Percentiles rank a stretch among this genome's conserved stretches.
phyloP scores from a whole-genome alignment of 805 yeast species.

The Metschnikowia noctiluminum region DNA sequence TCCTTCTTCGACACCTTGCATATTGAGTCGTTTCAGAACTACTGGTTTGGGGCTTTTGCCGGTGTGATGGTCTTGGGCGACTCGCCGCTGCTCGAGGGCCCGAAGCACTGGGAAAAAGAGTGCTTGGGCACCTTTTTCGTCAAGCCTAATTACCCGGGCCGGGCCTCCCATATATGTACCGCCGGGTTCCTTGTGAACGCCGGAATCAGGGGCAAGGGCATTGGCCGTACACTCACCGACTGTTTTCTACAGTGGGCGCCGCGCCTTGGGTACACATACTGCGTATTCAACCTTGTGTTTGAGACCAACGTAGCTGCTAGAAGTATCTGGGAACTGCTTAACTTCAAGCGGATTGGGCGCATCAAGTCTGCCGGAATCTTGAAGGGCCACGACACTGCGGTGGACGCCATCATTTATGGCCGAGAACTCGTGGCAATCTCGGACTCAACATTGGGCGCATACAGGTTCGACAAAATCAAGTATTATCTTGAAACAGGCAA shows the following conservation, averaged over 20 bases:
- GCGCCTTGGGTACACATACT: conserved; percentile 77
- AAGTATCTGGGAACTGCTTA: conserved; percentile 68
- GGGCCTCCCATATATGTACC: conserved; percentile 90
- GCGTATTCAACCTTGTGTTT: conserved; percentile 80
- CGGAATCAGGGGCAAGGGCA: conserved; percentile 88
- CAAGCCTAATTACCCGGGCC: conserved; percentile 87
- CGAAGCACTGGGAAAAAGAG: conserved; percentile 85
- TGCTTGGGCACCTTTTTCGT: conserved; percentile 86
- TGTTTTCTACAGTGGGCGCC: conserved; percentile 91
- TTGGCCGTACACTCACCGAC: conserved; percentile 81
- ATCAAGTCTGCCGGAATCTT: conserved; percentile 85
- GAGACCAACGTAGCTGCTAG: conserved; percentile 85
- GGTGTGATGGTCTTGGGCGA: conserved; percentile 83
- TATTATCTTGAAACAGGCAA: conserved; percentile 77
- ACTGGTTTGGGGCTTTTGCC: conserved; percentile 86
- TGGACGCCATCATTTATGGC: conserved; percentile 85
- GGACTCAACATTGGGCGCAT: conserved; percentile 49
- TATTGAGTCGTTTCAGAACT: conserved; percentile 70
- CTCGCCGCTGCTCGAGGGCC: conserved; percentile 40
- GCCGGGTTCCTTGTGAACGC: conserved; percentile 88
- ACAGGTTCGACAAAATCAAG: conserved; percentile 72
- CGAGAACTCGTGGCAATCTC: conserved; percentile 61
- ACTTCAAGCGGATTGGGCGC: conserved; percentile 75
- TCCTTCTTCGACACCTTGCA: conserved; percentile 81
- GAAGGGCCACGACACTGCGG: conserved; percentile 79